Conservation (phyloP, 306 rosid species). For the Casuarina equisetifolia region DNA sequence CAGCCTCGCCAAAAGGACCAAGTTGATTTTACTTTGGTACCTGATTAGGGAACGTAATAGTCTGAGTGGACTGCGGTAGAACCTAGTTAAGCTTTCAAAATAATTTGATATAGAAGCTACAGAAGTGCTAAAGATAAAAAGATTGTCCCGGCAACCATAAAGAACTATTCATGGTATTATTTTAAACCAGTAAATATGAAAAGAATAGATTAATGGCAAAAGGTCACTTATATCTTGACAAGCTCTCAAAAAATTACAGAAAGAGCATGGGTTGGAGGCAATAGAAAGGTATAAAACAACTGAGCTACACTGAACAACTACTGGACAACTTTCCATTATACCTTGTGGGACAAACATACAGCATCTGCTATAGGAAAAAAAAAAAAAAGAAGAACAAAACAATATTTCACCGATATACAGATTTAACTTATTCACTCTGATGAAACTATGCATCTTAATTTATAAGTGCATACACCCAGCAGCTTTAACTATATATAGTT, state of each 20-base stretch:
- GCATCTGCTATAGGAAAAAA: conserved; percentile 15
- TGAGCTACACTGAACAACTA: conserved; percentile 25
- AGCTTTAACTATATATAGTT: conserved; percentile 50
- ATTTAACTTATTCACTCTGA: conserved; percentile 56
- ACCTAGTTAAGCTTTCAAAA: no score
- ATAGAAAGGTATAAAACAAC: conserved; percentile 10
- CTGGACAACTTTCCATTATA: conserved; percentile 28
- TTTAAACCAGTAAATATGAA: conserved; percentile 26
- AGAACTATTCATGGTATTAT: conserved; percentile 24
- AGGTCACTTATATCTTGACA: conserved; percentile 15
- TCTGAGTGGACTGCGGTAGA: no score
- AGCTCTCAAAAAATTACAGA: conserved; percentile 28
- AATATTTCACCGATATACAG: conserved; percentile 41
- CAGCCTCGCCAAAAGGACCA: no score
- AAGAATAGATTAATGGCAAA: conserved; percentile 36
- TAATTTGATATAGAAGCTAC: no score
- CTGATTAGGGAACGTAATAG: no score
- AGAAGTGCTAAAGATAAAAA: neutral
- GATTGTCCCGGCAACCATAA: neutral
- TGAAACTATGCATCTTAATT: conserved; percentile 28
- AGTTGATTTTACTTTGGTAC: no score
- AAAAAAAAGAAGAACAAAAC: neutral
- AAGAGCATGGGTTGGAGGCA: conserved; percentile 27
- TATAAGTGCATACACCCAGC: neutral
- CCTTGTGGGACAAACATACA: conserved; percentile 36